These are phyloP conservation scores for Moringa oleifera DNA, from an alignment of 345 rosid genomes.

Conservation along the genomic window DNA sequence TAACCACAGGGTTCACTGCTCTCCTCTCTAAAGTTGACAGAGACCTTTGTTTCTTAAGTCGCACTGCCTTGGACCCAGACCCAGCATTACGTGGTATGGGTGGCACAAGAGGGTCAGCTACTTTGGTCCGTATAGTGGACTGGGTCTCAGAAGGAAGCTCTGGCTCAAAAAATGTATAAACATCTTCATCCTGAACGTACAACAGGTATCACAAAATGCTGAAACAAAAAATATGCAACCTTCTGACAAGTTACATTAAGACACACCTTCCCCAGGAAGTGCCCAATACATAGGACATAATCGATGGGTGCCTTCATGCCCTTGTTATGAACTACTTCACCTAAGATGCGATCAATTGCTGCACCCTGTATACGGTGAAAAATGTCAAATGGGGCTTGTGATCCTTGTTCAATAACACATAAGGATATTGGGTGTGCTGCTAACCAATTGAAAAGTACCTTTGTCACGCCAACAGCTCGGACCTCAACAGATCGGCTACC, in stretches of 20 bases:
- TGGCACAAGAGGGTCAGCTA: conserved; percentile 15
- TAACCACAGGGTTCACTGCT: conserved; percentile 7
- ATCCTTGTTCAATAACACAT: conserved; percentile 3
- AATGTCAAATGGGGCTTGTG: conserved; percentile 1
- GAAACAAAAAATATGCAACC: not conserved
- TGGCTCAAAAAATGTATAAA: conserved; percentile 52
- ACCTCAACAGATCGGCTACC: conserved; percentile 56
- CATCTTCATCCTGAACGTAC: conserved; percentile 57
- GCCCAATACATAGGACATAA: conserved; percentile 52
- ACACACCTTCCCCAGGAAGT: conserved; percentile 45
- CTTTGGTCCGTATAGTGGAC: conserved; percentile 6
- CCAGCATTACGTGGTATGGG: conserved; percentile 6
- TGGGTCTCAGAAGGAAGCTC: conserved; percentile 37
- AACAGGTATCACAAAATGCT: too few species aligned
- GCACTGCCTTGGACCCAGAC: conserved; percentile 20
- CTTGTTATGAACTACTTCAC: conserved; percentile 42
- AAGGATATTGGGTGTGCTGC: not conserved
- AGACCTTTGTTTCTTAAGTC: conserved; percentile 34
- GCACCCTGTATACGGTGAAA: conserved; percentile 40
- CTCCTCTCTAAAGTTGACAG: conserved; percentile 32
- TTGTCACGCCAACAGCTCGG: conserved; percentile 55
- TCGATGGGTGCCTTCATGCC: conserved; percentile 51
- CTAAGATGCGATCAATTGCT: conserved; percentile 51
- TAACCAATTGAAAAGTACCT: conserved; percentile 25
- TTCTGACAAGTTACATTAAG: not conserved